Evolutionary conservation across 805 yeast genomes (phyloP).

Genomic region (Spathaspora girioi): DNA sequence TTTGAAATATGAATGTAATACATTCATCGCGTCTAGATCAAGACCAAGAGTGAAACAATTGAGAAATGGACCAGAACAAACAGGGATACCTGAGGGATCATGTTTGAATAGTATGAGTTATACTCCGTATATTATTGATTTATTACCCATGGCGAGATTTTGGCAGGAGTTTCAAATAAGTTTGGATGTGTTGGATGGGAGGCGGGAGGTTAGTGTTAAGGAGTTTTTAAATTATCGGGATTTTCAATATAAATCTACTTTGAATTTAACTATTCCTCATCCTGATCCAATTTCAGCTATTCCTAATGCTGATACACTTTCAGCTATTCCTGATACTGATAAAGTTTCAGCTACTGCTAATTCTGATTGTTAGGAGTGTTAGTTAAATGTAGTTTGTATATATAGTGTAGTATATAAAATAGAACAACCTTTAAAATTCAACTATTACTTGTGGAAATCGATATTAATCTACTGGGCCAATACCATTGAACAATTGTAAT

Average conservation of each 20-base stretch:
- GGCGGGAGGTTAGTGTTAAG: conserved; percentile 19
- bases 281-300: background rate
- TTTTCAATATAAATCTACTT: conserved; percentile 20
- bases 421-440: too few relatives aligned
- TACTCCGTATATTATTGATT: conserved; percentile 24
- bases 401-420: too few relatives aligned
- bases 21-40: conserved; percentile 32
- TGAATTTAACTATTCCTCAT: background rate
- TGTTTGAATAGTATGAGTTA: conserved; percentile 21
- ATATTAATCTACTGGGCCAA: too few relatives aligned
- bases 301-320: background rate
- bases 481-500: too few relatives aligned
- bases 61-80: conserved; percentile 21
- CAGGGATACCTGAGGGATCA: conserved; percentile 35
- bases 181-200: conserved; percentile 20
- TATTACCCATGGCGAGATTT: conserved; percentile 27
- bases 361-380: too few relatives aligned
- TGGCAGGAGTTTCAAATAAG: conserved; percentile 32
- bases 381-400: too few relatives aligned
- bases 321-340: background rate
- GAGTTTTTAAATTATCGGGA: conserved; percentile 31
- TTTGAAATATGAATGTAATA: conserved; percentile 9
- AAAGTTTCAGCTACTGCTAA: background rate
- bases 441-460: too few relatives aligned
- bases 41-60: conserved; percentile 28